These are phyloP conservation scores for Apiotrichum sp. DNA, from an alignment of 1,284 basidiomycete species.

Conservation along the genomic window DNA sequence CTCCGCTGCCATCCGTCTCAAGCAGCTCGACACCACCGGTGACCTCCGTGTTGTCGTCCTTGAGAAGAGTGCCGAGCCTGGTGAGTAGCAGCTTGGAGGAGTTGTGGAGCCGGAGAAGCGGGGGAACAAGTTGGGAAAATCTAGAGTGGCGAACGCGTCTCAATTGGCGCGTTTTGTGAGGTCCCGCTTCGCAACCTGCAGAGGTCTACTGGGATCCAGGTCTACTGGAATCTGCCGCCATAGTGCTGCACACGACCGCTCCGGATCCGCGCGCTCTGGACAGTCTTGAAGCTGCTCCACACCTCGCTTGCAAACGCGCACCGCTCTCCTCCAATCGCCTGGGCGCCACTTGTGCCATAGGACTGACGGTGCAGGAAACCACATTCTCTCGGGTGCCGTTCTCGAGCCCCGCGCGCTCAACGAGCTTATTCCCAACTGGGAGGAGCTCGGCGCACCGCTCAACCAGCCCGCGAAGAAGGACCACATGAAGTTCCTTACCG, in stretches of 20 bases:
- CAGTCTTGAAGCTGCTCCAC: too few relatives aligned
- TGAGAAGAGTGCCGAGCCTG: slow-evolving; percentile 90
- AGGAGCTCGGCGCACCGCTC: slow-evolving; percentile 56
- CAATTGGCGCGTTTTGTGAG: too few relatives aligned
- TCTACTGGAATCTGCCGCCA: background rate
- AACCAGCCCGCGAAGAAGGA: slow-evolving; percentile 74
- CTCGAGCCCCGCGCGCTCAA: slow-evolving; percentile 87
- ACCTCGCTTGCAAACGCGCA: too few relatives aligned
- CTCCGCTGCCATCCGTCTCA: slow-evolving; percentile 90
- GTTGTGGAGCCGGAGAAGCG: too few relatives aligned
- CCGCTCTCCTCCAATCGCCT: too few relatives aligned
- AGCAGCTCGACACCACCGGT: slow-evolving; percentile 79
- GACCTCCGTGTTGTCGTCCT: slow-evolving; percentile 88
- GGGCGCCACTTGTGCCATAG: background rate
- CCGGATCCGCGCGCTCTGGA: too few relatives aligned
- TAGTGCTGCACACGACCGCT: background rate
- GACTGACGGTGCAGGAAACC: slow-evolving; percentile 59
- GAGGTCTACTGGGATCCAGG: too few relatives aligned
- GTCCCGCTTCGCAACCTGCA: too few relatives aligned
- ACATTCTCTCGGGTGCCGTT: slow-evolving; percentile 93
- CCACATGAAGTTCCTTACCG: slow-evolving; percentile 81
- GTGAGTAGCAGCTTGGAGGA: slow-evolving; percentile 51
- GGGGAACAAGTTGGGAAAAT: too few relatives aligned
- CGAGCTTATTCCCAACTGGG: slow-evolving; percentile 88
- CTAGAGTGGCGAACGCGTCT: too few relatives aligned